Evolutionary conservation across 805 yeast genomes (phyloP).

Genomic region (Pichia cabralensis): DNA sequence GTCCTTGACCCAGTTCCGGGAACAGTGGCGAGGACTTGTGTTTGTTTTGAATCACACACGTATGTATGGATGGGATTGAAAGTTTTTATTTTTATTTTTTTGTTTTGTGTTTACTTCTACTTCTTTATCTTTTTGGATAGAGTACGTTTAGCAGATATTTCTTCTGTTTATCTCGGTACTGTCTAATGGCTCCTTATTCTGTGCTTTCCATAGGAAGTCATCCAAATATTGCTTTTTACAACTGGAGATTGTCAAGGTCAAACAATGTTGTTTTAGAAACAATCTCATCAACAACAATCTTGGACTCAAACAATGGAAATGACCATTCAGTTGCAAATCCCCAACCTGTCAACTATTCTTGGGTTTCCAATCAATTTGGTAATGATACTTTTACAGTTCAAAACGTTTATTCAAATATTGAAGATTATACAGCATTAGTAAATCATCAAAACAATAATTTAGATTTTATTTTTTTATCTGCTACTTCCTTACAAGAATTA

Average conservation of each 20-base stretch:
- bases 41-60: too few species aligned
- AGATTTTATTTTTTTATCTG: conserved; percentile 38
- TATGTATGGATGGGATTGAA: too few species aligned
- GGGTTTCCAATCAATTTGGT: conserved; percentile 27
- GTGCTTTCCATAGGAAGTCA: conserved; percentile 32
- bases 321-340: conserved; percentile 3
- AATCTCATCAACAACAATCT: conserved; percentile 24
- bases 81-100: not conserved
- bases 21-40: too few species aligned
- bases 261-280: conserved; percentile 31
- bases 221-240: conserved; percentile 50
- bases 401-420: conserved; percentile 16
- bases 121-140: not conserved
- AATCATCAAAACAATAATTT: conserved; percentile 9
- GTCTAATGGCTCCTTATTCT: conserved; percentile 5
- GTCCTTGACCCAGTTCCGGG: too few species aligned
- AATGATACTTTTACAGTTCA: conserved; percentile 21
- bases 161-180: not conserved
- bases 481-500: conserved; percentile 42
- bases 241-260: conserved; percentile 45
- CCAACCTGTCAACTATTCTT: conserved; percentile 14
- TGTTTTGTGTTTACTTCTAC: not conserved
- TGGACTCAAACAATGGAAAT: not conserved
- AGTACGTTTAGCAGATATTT: not conserved
- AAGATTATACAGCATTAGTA: conserved; percentile 13